Conservation (phyloP, 371 early-diverging fungal species). For the Lichtheimia hyalospora region DNA sequence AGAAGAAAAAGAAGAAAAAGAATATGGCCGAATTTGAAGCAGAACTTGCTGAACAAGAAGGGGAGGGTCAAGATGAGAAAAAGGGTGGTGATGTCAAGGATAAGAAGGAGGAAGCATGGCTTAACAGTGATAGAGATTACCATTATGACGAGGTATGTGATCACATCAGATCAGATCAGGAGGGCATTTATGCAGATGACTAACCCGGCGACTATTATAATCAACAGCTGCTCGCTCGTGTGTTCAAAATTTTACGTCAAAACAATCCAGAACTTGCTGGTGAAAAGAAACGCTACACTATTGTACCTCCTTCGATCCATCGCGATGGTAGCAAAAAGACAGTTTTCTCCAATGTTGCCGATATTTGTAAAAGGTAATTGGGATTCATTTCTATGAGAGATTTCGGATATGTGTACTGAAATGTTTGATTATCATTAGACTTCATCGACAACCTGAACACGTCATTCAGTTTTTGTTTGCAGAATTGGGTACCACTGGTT, state of each 20-base stretch:
- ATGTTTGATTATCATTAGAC: slow-evolving; percentile 31
- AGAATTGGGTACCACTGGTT: slow-evolving; percentile 99
- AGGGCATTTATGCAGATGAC: background rate
- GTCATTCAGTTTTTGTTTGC: slow-evolving; percentile 97
- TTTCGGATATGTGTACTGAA: background rate
- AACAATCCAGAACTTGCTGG: slow-evolving; percentile 95
- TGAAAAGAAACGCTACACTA: slow-evolving; percentile 90
- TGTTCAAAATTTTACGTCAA: slow-evolving; percentile 88
- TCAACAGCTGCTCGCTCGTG: slow-evolving; percentile 80
- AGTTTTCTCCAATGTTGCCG: slow-evolving; percentile 91
- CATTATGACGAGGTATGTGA: slow-evolving; percentile 81
- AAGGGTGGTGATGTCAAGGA: slow-evolving; percentile 45
- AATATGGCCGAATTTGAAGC: slow-evolving; percentile 82
- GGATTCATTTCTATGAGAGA: background rate
- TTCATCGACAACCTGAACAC: slow-evolving; percentile 96
- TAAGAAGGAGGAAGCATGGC: slow-evolving; percentile 6
- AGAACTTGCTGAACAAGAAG: slow-evolving; percentile 66
- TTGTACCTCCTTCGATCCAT: slow-evolving; percentile 89
- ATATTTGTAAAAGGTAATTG: slow-evolving; percentile 80
- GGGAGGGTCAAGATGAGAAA: slow-evolving; percentile 73
- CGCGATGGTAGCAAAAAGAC: slow-evolving; percentile 97
- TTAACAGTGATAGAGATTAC: slow-evolving; percentile 90
- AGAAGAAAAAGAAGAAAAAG: slow-evolving; percentile 95
- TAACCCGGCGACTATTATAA: no score
- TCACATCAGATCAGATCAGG: background rate